A percentile compares a stretch with the other conserved stretches of the same genome.
Evolutionary conservation across 345 rosid genomes (phyloP).

Genomic region (Citrus mangshanensis): DNA sequence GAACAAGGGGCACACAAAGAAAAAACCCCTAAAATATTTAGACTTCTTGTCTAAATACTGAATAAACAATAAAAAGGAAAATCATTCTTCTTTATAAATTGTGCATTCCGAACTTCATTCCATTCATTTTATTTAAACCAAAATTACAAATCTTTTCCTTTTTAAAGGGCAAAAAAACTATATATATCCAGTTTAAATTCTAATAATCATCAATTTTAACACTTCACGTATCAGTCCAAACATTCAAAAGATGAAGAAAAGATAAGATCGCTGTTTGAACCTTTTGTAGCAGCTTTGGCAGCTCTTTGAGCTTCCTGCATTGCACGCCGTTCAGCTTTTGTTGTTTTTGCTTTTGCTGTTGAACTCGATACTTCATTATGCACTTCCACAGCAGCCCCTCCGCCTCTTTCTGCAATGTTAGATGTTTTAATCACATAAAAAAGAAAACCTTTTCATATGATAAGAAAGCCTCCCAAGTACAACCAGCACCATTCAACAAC

Average conservation of each 20-base stretch:
- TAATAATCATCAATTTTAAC: background rate
- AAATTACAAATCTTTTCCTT: too few species aligned
- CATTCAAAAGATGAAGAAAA: background rate
- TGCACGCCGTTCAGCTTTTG: conserved; percentile 72
- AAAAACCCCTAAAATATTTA: too few species aligned
- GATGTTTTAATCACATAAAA: background rate
- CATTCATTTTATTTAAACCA: background rate
- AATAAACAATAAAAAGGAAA: too few species aligned
- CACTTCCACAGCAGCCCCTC: conserved; percentile 20
- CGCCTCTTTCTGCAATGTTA: conserved; percentile 40
- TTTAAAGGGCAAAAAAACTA: background rate
- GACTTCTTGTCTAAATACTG: too few species aligned
- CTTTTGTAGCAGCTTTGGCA: conserved; percentile 56
- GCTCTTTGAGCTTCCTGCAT: conserved; percentile 69
- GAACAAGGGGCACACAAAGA: too few species aligned
- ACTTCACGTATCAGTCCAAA: background rate
- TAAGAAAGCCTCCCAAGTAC: background rate
- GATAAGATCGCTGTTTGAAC: conserved; percentile 17
- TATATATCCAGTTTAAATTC: background rate
- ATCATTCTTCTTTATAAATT: background rate
- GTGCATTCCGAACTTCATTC: background rate
- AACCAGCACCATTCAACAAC: background rate
- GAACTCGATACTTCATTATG: conserved; percentile 37
- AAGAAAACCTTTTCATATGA: background rate
- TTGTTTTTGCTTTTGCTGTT: conserved; percentile 52